Percentiles rank a stretch among this genome's conserved stretches.
These are phyloP conservation scores for Plasmodium vivax DNA, from an alignment of 169 alveolate species.

Conservation along the genomic window DNA sequence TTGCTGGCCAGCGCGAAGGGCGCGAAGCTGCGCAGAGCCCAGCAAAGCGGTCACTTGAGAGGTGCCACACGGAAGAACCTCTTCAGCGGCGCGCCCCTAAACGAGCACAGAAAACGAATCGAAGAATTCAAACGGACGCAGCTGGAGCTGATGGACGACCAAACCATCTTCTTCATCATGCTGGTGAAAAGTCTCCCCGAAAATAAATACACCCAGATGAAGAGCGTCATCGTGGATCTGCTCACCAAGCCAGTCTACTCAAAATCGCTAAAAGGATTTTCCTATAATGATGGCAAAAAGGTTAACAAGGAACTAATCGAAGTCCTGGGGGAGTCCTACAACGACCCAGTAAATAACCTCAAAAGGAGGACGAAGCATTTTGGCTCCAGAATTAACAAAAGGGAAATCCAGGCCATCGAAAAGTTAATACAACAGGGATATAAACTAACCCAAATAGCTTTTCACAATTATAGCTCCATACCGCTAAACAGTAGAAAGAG, in stretches of 20 bases:
- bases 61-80: neutral
- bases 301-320: constrained; percentile 21
- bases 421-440: constrained; percentile 15
- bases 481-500: constrained; percentile 21
- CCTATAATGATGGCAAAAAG: constrained; percentile 16
- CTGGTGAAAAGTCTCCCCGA: constrained; percentile 32
- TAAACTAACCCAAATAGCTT: constrained; percentile 49
- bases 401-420: constrained; percentile 19
- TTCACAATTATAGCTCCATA: constrained; percentile 36
- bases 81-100: too few species aligned
- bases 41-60: neutral
- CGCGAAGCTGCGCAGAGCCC: neutral
- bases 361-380: constrained; percentile 37
- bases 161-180: constrained; percentile 18
- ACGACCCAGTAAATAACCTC: neutral
- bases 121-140: constrained; percentile 7
- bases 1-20: neutral
- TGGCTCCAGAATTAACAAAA: constrained; percentile 41
- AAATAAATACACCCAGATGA: constrained; percentile 4
- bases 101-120: neutral
- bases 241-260: constrained; percentile 43
- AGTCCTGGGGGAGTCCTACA: constrained; percentile 43
- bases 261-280: constrained; percentile 43
- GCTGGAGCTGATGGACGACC: constrained; percentile 5
- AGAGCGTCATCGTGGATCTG: constrained; percentile 5